Evolutionary conservation across 768 basidiomycete species (phyloP).

Genomic region (Hygrocybe coccinea): DNA sequence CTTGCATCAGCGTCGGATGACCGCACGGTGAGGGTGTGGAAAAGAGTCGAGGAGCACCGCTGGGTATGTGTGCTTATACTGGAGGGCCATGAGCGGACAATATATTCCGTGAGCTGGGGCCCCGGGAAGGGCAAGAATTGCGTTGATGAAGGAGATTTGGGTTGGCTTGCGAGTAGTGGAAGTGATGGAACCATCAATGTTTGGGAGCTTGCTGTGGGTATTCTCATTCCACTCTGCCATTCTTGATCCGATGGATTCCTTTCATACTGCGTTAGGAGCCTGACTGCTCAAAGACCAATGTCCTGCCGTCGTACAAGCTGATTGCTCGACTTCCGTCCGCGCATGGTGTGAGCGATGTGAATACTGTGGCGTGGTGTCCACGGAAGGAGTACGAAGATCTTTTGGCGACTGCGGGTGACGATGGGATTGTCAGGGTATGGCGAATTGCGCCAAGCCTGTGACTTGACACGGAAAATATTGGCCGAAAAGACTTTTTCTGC

Average conservation of each 20-base stretch:
- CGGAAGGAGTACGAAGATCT: conserved; percentile 57
- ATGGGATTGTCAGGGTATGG: conserved; percentile 83
- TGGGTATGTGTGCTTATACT: conserved; percentile 63
- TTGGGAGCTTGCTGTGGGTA: conserved; percentile 66
- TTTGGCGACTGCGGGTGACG: conserved; percentile 82
- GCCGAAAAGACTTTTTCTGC: too few species aligned
- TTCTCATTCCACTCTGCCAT: neutral
- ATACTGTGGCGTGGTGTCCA: conserved; percentile 81
- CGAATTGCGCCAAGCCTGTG: conserved; percentile 25
- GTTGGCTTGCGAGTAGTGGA: conserved; percentile 81
- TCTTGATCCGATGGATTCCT: neutral
- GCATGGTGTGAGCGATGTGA: conserved; percentile 83
- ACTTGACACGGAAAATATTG: too few species aligned
- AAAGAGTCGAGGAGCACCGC: conserved; percentile 52
- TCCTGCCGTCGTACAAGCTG: conserved; percentile 37
- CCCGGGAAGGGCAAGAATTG: conserved; percentile 31
- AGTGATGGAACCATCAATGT: conserved; percentile 81
- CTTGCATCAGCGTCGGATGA: conserved; percentile 88
- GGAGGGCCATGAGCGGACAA: conserved; percentile 61
- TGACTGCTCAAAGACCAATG: conserved; percentile 11
- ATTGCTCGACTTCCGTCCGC: conserved; percentile 58
- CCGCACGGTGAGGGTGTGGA: conserved; percentile 81
- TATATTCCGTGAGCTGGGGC: conserved; percentile 82
- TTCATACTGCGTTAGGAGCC: neutral
- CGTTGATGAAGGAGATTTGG: conserved; percentile 42